Conservation (phyloP, 352 stramenopile species). For the Phytophthora macrochlamydospora region DNA sequence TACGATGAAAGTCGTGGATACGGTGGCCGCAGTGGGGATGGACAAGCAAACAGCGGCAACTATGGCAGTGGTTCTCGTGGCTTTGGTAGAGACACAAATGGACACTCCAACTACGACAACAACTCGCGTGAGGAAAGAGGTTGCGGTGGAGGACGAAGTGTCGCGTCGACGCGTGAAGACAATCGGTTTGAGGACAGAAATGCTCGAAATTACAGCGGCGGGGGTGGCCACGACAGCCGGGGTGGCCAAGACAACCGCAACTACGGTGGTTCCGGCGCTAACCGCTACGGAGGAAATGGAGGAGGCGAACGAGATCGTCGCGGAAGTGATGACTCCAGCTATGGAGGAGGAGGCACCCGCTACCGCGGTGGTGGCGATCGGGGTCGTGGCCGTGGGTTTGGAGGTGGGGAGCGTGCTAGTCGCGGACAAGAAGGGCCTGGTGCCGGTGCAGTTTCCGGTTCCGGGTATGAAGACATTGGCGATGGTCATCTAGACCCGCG, state of each 20-base stretch:
- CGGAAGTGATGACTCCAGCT: slow-evolving; percentile 1
- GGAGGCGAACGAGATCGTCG: not conserved
- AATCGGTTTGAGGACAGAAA: too few species aligned
- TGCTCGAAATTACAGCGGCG: too few species aligned
- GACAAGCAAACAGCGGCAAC: not conserved
- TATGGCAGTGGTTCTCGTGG: too few species aligned
- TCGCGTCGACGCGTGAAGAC: too few species aligned
- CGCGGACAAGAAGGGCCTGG: slow-evolving; percentile 1
- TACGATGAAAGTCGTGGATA: slow-evolving; percentile 30
- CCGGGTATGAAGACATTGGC: slow-evolving; percentile 56
- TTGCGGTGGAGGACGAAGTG: too few species aligned
- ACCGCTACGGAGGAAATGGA: not conserved
- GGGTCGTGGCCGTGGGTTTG: not conserved
- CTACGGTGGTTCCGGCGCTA: not conserved
- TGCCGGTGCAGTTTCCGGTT: slow-evolving; percentile 20
- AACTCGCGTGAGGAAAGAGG: too few species aligned
- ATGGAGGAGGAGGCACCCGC: not conserved
- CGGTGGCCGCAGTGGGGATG: slow-evolving; percentile 12
- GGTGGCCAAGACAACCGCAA: not conserved
- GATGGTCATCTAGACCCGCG: slow-evolving; percentile 48
- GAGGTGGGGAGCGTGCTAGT: too few species aligned
- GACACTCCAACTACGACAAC: too few species aligned
- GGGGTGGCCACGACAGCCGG: not conserved
- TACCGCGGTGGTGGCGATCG: not conserved
- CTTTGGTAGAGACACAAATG: too few species aligned